Evolutionary conservation across 2,329 filamentous ascomycete species (phyloP).

Genomic region (Claviceps sp.): DNA sequence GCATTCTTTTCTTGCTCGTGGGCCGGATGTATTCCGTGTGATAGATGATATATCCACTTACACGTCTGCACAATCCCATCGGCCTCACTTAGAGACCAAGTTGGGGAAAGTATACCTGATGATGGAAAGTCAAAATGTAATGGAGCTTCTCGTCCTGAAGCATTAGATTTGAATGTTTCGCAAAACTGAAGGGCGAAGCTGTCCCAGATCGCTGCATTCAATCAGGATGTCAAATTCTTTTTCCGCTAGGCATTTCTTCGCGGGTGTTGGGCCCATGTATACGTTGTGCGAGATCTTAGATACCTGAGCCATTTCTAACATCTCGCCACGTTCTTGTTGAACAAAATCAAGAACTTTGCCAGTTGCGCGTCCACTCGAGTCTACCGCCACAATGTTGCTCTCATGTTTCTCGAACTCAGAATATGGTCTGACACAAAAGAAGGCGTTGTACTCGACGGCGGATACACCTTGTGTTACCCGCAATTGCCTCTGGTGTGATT

Average conservation of each 20-base stretch:
- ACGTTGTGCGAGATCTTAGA: conserved; percentile 85
- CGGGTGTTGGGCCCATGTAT: conserved; percentile 78
- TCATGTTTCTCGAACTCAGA: conserved; percentile 57
- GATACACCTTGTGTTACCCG: conserved; percentile 42
- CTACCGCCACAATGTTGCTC: conserved; percentile 59
- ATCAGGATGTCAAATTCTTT: conserved; percentile 71
- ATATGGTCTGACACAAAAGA: conserved; percentile 55
- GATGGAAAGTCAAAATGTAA: conserved; percentile 64
- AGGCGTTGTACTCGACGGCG: conserved; percentile 68
- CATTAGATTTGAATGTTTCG: conserved; percentile 38
- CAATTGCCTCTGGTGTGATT: conserved; percentile 58
- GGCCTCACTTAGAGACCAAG: conserved; percentile 69
- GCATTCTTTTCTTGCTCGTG: conserved; percentile 13
- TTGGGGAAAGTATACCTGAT: conserved; percentile 75
- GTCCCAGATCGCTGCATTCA: conserved; percentile 76
- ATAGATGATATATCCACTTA: conserved; percentile 77
- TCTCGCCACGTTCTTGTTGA: conserved; percentile 77
- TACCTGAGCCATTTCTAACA: conserved; percentile 84
- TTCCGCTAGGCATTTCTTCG: conserved; percentile 45
- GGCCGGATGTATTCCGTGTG: conserved; percentile 45
- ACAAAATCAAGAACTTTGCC: conserved; percentile 79
- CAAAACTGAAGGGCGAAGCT: conserved; percentile 57
- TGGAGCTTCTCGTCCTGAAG: conserved; percentile 26
- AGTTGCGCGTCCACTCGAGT: conserved; percentile 57
- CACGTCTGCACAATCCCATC: conserved; percentile 78